These are phyloP conservation scores for Xylaria sp. DNA, from an alignment of 2,329 filamentous ascomycete species.

Conservation along the genomic window DNA sequence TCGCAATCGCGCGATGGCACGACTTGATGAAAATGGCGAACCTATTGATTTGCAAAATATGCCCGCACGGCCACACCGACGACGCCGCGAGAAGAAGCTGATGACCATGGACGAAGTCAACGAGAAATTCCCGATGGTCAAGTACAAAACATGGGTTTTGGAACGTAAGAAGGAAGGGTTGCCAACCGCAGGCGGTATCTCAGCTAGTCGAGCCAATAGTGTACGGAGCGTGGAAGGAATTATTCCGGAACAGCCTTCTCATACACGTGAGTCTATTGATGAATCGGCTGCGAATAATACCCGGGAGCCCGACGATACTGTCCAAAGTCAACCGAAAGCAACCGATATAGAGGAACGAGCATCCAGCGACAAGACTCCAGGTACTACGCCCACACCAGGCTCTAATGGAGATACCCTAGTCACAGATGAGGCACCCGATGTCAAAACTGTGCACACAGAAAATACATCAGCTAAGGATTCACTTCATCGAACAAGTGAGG, in stretches of 20 bases:
- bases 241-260: constrained; percentile 56
- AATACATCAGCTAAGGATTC: constrained; percentile 41
- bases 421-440: constrained; percentile 28
- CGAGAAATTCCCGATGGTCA: constrained; percentile 92
- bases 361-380: constrained; percentile 36
- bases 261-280: constrained; percentile 59
- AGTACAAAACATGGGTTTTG: constrained; percentile 96
- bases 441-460: constrained; percentile 38
- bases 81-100: constrained; percentile 94
- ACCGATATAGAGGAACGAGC: constrained; percentile 47
- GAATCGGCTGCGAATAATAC: constrained; percentile 50
- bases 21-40: constrained; percentile 80
- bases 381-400: constrained; percentile 41
- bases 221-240: constrained; percentile 73
- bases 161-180: constrained; percentile 84
- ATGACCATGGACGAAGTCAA: constrained; percentile 99
- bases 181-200: constrained; percentile 84
- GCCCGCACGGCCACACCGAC: constrained; percentile 79
- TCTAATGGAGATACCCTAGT: background rate
- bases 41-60: constrained; percentile 88
- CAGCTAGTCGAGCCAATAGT: constrained; percentile 78
- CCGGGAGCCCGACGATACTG: constrained; percentile 17
- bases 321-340: constrained; percentile 33
- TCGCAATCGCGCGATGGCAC: constrained; percentile 81
- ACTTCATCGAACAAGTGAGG: constrained; percentile 48